Base-by-base conservation (phyloP, 108 stramenopile genomes). In the Cyclotella choctawhatcheeana region DNA sequence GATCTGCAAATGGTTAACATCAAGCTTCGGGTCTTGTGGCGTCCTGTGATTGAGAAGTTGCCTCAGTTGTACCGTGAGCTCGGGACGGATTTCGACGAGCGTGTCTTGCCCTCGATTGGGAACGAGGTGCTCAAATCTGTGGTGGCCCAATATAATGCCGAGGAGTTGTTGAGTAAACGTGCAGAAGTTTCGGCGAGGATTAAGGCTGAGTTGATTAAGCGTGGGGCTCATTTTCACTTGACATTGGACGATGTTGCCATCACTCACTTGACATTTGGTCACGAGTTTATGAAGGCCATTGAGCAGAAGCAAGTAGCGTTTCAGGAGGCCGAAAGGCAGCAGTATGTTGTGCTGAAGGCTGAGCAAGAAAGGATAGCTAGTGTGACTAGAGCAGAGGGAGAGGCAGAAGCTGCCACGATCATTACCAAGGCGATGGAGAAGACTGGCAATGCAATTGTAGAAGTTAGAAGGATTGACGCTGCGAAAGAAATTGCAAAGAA, bases 1-100 rank as follows among this genome's bases (percentile, higher is more conserved):
- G 99, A 99, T 86, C 79, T 99, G 62, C 99, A 99, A 75, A 98
- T 97, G 96, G 99, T 99, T 30, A 99, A 97, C 82, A 99, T 99
- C 81, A 96, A 96, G 60, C 81, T 99, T 22, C 87, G 97, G 40
- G 99, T 99, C 10, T 86, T 99, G 47, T 97, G 97, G 85, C 77
- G 98, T 59, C 99, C 99, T n/a, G 84, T 91, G 40, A 91, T 90
- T 64, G 88, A 94, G 47, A 84, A 97, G 71, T 84, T 99, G 29
- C 96, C 98, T 12, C 70, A 83, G 30, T 86, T 99, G 64, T 99
- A 97, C 81, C 88, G 92, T 55, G 89, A 93, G 85, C 88, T 99
- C 51, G 98, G 98, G 54, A 86, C 84, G 0, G 97, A 99, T 66
- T 99, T 95, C 73, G 97, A 99, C 67, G 99, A 99, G 83, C 94